phyloP scores from a whole-genome alignment of 805 yeast species.

The Millerago galiae region DNA sequence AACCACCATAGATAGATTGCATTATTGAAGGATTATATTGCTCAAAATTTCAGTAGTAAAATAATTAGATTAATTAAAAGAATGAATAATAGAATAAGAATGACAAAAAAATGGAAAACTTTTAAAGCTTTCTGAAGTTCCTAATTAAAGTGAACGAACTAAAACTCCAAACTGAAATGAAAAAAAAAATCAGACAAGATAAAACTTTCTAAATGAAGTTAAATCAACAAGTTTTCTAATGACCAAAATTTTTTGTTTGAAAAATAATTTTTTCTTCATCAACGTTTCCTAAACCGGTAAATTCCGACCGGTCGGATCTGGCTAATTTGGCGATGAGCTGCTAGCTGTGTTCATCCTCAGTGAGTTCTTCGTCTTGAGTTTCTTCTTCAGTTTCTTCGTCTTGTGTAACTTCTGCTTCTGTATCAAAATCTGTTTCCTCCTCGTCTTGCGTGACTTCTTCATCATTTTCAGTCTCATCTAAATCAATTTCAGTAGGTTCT shows the following conservation, averaged over 20 bases:
- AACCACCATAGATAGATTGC: conserved; percentile 22
- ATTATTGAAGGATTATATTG: conserved; percentile 5
- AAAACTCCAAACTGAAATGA: conserved; percentile 1
- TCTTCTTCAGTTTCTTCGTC: conserved; percentile 6
- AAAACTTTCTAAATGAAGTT: neutral
- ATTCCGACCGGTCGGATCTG: conserved; percentile 5
- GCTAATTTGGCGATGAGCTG: too few relatives aligned
- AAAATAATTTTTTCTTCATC: conserved; percentile 2
- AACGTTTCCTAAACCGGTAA: conserved; percentile 1
- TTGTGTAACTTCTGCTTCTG: conserved; percentile 6
- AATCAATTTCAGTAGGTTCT: neutral
- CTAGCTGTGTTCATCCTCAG: conserved; percentile 4
- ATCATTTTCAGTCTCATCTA: conserved; percentile 2
- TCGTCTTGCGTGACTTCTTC: conserved; percentile 7
- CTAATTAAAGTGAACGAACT: conserved; percentile 5
- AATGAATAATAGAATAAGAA: neutral
- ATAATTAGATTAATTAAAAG: neutral
- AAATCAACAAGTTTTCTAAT: neutral
- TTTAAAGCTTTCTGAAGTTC: neutral
- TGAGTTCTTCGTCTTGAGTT: conserved; percentile 4
- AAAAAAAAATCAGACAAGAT: neutral
- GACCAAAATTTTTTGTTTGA: neutral
- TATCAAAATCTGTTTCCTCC: conserved; percentile 4
- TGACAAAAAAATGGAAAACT: neutral
- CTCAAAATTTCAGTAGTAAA: neutral